Evolutionary conservation across 1,284 basidiomycete genomes (phyloP).

Genomic region (Coriolopsis trogii): DNA sequence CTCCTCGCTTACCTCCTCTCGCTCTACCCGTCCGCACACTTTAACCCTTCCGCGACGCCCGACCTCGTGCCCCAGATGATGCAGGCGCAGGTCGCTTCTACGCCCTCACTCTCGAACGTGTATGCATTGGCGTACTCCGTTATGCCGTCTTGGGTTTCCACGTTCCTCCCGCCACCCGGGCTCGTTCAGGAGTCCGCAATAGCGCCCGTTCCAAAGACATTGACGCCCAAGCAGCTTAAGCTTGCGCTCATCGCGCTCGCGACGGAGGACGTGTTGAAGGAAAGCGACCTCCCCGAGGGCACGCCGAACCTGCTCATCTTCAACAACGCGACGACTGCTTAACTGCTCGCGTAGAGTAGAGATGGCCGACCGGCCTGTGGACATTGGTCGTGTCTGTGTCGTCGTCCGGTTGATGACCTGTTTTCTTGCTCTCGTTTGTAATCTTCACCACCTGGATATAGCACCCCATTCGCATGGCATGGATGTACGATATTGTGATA

Average conservation of each 20-base stretch:
- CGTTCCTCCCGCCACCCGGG: constrained; percentile 60
- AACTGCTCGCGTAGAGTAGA: neutral
- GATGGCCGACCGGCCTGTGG: neutral
- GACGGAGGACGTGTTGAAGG: constrained; percentile 45
- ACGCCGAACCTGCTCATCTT: constrained; percentile 62
- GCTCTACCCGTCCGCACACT: constrained; percentile 53
- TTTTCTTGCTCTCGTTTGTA: too few species aligned
- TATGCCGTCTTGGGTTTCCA: constrained; percentile 61
- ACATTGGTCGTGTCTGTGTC: neutral
- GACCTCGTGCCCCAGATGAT: constrained; percentile 32
- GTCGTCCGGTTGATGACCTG: too few species aligned
- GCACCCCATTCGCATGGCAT: too few species aligned
- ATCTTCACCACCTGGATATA: too few species aligned
- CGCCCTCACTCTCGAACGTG: constrained; percentile 36
- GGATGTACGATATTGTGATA: too few species aligned
- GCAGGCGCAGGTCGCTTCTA: constrained; percentile 19
- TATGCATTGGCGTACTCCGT: constrained; percentile 57
- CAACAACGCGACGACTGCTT: constrained; percentile 53
- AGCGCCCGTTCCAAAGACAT: constrained; percentile 44
- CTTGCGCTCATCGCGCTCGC: constrained; percentile 58
- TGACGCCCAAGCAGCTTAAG: constrained; percentile 63
- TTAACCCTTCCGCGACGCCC: constrained; percentile 43
- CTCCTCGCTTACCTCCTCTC: constrained; percentile 78
- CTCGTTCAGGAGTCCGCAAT: constrained; percentile 45
- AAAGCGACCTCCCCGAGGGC: constrained; percentile 45